Evolutionary conservation across 768 basidiomycete species (phyloP), one percentile per base, ranked within the genome.

Genomic region (Russula abietina): DNA sequence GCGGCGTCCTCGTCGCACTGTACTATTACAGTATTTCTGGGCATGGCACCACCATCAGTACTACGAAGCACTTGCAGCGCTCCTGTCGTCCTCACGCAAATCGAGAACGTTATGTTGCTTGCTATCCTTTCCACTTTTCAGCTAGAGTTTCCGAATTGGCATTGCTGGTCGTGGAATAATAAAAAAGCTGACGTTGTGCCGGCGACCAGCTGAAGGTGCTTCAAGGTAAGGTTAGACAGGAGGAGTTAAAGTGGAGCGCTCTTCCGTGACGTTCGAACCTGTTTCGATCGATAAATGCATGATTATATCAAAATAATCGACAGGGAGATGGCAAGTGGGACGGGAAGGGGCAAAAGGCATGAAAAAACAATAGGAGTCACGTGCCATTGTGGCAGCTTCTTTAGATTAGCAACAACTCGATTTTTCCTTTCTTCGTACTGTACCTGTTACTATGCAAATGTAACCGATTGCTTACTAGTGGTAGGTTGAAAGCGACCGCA

Each of bases 61-160:
- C 45, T 33, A 41, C 12, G 60, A 55, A 38, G 46, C 57, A 11
- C 17, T 6, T 38, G 43, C 49, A 41, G 55, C 50, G 32, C 39
- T 52, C 17, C 61, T 30, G 22, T 49, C 61, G 1, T 9, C 49
- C 41, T n/a, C 7, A 38, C 36, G 41, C 9, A 57, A 36, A 19
- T 56, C 55, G 39, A 32, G 38, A 38, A 51, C 41, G 30, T 61
- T 43, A 33, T 30, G 24, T 56, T n/a, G 14, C 56, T 57, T 16
- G 50, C 55, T 26, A 39, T 55, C 60, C 54, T 28, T 43, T 2
- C 55, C 55, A 26, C 17, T 50, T 51, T 50, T 57, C 33, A 41
- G 52, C 28, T 43, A 50, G 32, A 33, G 48, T 41, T 50, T 52
- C 43, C 41, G 28, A 45, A 22, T 28, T 36, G 49, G 32, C 49